Conservation (phyloP, 176 grass and related monocot genomes). For the Poa pratensis region DNA sequence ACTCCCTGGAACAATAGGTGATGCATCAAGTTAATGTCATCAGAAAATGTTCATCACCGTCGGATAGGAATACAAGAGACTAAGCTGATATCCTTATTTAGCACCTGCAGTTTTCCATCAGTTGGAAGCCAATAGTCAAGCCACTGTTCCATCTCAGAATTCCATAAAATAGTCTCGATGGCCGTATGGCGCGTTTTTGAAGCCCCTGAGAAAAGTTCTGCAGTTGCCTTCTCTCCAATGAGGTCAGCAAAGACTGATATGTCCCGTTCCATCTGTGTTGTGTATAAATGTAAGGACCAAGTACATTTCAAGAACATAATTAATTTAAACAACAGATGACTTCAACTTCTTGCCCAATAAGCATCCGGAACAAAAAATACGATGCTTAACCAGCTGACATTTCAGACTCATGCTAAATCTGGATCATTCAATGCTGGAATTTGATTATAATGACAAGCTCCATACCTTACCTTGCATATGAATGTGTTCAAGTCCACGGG, state of each 20-base stretch:
- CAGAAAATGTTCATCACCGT: background rate
- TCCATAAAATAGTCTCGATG: constrained; percentile 88
- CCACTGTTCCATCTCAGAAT: constrained; percentile 79
- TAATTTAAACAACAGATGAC: background rate
- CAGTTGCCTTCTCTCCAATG: constrained; percentile 56
- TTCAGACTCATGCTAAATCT: constrained; percentile 1
- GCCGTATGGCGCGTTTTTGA: constrained; percentile 59
- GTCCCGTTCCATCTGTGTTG: constrained; percentile 73
- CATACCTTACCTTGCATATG: constrained; percentile 73
- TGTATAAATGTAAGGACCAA: constrained; percentile 23
- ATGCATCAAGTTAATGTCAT: constrained; percentile 24
- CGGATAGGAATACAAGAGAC: background rate
- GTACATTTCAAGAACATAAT: background rate
- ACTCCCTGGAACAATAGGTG: constrained; percentile 53
- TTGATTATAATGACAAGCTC: constrained; percentile 1
- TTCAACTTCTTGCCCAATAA: background rate
- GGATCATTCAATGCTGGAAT: background rate
- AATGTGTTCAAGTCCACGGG: constrained; percentile 95
- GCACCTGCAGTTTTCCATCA: constrained; percentile 60
- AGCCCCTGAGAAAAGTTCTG: constrained; percentile 56
- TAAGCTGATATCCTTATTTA: background rate
- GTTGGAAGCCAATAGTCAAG: constrained; percentile 78
- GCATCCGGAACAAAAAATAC: background rate
- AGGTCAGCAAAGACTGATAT: constrained; percentile 72
- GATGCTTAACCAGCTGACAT: background rate